Conservation (phyloP, 495 filamentous ascomycete genomes). For the Hyaloscypha hepaticicola region DNA sequence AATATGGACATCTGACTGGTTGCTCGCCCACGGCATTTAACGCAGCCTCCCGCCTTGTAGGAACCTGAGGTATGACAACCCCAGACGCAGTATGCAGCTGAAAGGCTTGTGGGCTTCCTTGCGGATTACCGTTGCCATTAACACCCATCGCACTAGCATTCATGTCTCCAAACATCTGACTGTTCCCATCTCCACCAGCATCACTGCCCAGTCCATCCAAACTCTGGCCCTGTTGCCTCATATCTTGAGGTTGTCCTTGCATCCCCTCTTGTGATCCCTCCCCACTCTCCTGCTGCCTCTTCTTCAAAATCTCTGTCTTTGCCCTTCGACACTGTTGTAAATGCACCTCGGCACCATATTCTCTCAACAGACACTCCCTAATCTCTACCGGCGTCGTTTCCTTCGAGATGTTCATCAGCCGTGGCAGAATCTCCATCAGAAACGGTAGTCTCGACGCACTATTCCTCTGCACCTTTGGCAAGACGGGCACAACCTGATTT, state of each 20-base stretch:
- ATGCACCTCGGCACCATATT: slow-evolving; percentile 32
- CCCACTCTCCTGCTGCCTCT: slow-evolving; percentile 11
- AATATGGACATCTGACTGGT: slow-evolving; percentile 55
- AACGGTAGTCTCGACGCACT: slow-evolving; percentile 31
- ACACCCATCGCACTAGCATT: slow-evolving; percentile 11
- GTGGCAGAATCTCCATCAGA: slow-evolving; percentile 31
- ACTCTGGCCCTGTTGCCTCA: slow-evolving; percentile 15
- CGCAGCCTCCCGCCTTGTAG: slow-evolving; percentile 18
- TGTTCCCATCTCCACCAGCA: slow-evolving; percentile 18
- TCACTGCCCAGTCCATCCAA: slow-evolving; percentile 25
- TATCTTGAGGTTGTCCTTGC: slow-evolving; percentile 2
- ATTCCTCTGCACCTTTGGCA: slow-evolving; percentile 34
- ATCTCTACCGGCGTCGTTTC: slow-evolving; percentile 32
- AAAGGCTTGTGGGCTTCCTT: slow-evolving; percentile 16
- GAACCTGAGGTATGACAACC: slow-evolving; percentile 27
- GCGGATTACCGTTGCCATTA: neutral
- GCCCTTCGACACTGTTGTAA: slow-evolving; percentile 33
- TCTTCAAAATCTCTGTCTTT: slow-evolving; percentile 33
- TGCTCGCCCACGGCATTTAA: slow-evolving; percentile 44
- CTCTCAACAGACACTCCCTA: slow-evolving; percentile 28
- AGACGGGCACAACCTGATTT: slow-evolving; percentile 18
- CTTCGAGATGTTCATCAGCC: slow-evolving; percentile 31
- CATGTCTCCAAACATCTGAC: slow-evolving; percentile 26
- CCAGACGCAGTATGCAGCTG: slow-evolving; percentile 25
- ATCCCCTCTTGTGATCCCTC: slow-evolving; percentile 8